Base-by-base conservation (phyloP, 2,329 filamentous ascomycete species). In the Aspergillus luchuensis region DNA sequence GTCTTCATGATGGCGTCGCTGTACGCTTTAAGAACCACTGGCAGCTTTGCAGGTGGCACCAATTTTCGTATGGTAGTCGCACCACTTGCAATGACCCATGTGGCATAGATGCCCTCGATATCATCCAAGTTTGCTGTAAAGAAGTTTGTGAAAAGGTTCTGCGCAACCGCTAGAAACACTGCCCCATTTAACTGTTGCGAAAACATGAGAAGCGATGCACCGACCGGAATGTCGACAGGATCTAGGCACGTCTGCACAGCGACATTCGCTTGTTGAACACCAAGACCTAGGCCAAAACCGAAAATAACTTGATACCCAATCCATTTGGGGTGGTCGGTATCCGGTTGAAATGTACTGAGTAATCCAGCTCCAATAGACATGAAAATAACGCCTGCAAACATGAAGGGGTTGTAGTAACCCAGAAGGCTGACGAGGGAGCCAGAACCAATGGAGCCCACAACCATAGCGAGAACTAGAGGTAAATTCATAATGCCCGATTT, bases 341-440 rank as follows among this genome's bases (percentile, higher is more conserved):
- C 62, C 0, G 69, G 63, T n/a, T 70, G 59, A 1, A 76, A 69
- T 0, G 76, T 78, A 1, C 73, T 72, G 5, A 76, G 60, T 3
- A 79, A 65, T 0, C 72, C 76, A 1, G 71, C 71, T 5, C 74
- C 76, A 56, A 76, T 68, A 17, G 72, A 63, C 59, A 73, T 65
- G 8, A 78, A 53, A 23, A 72, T 60, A 3, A 71, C 59, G 1
- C 71, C 69, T 17, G 66, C 57, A 33, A 75, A 70, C 64, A 77
- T 72, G 50, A 77, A 76, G 0, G 74, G 77, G 0, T 71, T 75
- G 59, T 78, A 78, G 65, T 76, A 77, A 8, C 76, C 76, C 4
- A 71, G 59, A 5, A 59, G 63, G 2, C 69, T 71, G 50, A 76
- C 69, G 0, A 67, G 52, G 11, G 63, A 63, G n/a, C 76, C 75